Base-by-base conservation (phyloP, 2,329 filamentous ascomycete species). In the Hawksworthiomyces lignivorus region DNA sequence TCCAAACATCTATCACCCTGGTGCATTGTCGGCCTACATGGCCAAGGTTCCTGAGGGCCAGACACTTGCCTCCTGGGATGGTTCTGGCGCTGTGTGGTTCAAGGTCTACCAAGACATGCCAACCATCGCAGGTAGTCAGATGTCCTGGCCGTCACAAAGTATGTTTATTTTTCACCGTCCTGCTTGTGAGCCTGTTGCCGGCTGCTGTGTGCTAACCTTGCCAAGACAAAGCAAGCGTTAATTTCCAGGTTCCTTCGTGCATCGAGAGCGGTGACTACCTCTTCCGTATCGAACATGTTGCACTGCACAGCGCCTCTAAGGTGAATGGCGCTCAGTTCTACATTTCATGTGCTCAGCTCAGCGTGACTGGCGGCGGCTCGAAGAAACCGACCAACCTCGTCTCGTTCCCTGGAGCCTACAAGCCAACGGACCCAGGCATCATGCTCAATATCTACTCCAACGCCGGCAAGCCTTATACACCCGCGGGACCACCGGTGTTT, bases 1-100 rank as follows among this genome's bases (percentile, higher is more conserved):
- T 48, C 54, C 59, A 14, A 48, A 52, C 40, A 55, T 68, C 43
- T 56, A 54, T 39, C 62, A 63, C 49, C 62, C 60, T 3, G 62
- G 62, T 0, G 57, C 63, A 5, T 47, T 62, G 30, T 55, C 56
- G 39, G 54, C 57, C 27, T 62, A 60, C 52, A 54, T 63, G 52
- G 59, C 60, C 47, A 58, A 59, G 48, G 60, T 57, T 7, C 59
- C 61, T 7, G 48, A 48, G 10, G 61, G 60, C 10, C 49, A 58
- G 43, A 54, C 55, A 19, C 54, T 56, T 19, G 48, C 55, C 17
- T 49, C 46, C 10, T 62, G 56, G 54, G 54, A 58, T 40, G 58
- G 57, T 7, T 48, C 51, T 9, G 61, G 57, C 7, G 48, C 52
- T 2, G 54, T 56, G 14, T 63, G 60, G 61, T 62, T 62, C 55